Percentiles rank a stretch among this genome's conserved stretches.
These are phyloP conservation scores for Scheffersomyces illinoinensis DNA, from an alignment of 1,139 yeast genomes.

Conservation along the genomic window DNA sequence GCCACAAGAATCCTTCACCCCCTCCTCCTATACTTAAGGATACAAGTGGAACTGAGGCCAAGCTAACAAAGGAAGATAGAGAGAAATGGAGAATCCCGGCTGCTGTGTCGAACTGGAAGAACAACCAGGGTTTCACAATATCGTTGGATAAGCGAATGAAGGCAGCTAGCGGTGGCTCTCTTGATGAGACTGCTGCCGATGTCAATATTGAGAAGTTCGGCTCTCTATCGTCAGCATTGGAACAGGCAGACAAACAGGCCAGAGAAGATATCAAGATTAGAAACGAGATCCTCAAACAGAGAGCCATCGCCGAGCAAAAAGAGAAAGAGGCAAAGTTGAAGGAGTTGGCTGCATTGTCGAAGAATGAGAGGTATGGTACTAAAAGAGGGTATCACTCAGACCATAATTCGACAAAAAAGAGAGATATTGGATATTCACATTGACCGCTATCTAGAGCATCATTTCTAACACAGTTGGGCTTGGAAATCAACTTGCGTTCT, in stretches of 20 bases:
- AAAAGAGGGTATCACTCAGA: background rate
- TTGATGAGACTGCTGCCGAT: conserved; percentile 21
- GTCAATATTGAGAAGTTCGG: conserved; percentile 63
- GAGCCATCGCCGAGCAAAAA: conserved; percentile 55
- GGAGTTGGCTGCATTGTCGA: conserved; percentile 58
- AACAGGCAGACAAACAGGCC: conserved; percentile 72
- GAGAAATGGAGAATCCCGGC: conserved; percentile 89
- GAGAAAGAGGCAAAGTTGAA: conserved; percentile 62
- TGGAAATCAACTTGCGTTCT: background rate
- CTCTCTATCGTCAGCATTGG: conserved; percentile 69
- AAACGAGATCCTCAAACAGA: conserved; percentile 54
- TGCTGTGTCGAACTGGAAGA: conserved; percentile 94
- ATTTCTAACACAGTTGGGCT: background rate
- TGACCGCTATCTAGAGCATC: background rate
- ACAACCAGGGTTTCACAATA: conserved; percentile 86
- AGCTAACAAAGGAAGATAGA: conserved; percentile 73
- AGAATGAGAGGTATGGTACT: conserved; percentile 27
- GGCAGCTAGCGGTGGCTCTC: conserved; percentile 48
- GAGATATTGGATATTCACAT: background rate
- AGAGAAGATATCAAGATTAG: conserved; percentile 67
- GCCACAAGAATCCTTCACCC: conserved; percentile 63
- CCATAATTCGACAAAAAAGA: conserved; percentile 1
- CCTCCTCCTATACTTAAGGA: conserved; percentile 54
- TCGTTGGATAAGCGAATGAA: conserved; percentile 76
- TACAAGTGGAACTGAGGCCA: conserved; percentile 23